Conservation (phyloP, 2,329 filamentous ascomycete genomes). For the Colletotrichum sp. region DNA sequence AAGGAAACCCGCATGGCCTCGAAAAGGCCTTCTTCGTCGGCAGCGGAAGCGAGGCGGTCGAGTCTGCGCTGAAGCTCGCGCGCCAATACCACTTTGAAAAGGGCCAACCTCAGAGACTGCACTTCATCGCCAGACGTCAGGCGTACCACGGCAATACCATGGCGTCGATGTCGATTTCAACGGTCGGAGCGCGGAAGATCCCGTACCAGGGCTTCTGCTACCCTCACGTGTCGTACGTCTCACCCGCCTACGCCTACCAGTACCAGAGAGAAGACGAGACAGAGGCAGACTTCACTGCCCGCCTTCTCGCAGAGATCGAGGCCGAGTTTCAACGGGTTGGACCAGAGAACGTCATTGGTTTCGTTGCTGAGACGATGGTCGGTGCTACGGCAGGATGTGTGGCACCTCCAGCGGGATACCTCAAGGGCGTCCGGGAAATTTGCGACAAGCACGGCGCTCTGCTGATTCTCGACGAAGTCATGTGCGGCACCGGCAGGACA, state of each 20-base stretch:
- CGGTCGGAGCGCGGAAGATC: slow-evolving; percentile 27
- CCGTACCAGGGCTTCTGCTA: slow-evolving; percentile 31
- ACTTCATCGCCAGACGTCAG: slow-evolving; percentile 49
- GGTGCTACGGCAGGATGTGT: slow-evolving; percentile 57
- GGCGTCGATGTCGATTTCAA: slow-evolving; percentile 46
- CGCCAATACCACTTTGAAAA: slow-evolving; percentile 52
- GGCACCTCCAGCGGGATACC: slow-evolving; percentile 56
- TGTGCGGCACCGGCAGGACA: slow-evolving; percentile 70
- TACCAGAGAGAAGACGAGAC: slow-evolving; percentile 36
- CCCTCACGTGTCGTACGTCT: slow-evolving; percentile 30
- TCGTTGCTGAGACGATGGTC: slow-evolving; percentile 56
- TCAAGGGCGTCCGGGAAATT: slow-evolving; percentile 55
- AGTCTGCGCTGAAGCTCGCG: slow-evolving; percentile 53
- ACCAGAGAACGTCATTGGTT: slow-evolving; percentile 50
- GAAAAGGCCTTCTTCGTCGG: slow-evolving; percentile 23
- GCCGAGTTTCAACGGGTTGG: slow-evolving; percentile 51
- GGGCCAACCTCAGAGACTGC: slow-evolving; percentile 37
- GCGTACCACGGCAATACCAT: slow-evolving; percentile 58
- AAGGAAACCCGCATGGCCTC: slow-evolving; percentile 15
- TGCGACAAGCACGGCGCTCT: slow-evolving; percentile 62
- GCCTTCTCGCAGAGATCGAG: slow-evolving; percentile 50
- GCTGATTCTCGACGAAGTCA: slow-evolving; percentile 66
- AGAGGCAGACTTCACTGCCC: slow-evolving; percentile 42
- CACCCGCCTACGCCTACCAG: slow-evolving; percentile 51
- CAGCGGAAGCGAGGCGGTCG: slow-evolving; percentile 41